Percentiles rank a stretch among this genome's conserved stretches.
Conservation (phyloP, 2,329 filamentous ascomycete species). For the Cryphonectria japonica region DNA sequence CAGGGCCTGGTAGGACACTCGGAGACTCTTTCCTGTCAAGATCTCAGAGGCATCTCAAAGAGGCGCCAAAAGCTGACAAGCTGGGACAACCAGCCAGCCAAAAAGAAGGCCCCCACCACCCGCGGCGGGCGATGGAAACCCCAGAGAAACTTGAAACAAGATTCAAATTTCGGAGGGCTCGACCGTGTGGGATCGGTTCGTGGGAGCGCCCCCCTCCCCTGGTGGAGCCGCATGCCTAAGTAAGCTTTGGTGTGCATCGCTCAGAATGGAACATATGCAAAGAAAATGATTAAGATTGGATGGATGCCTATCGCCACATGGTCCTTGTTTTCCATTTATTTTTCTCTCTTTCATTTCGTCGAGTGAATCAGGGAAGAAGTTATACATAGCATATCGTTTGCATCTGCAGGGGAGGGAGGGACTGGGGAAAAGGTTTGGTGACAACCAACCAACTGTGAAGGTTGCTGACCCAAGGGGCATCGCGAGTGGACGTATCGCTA, state of each 20-base stretch:
- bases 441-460: neutral
- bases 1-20: no score
- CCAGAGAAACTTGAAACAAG: constrained; percentile 5
- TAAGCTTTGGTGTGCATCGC: neutral
- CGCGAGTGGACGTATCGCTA: neutral
- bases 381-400: neutral
- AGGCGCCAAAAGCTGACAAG: neutral
- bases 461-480: neutral
- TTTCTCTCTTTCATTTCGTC: neutral
- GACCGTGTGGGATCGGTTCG: neutral
- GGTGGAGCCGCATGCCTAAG: neutral
- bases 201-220: neutral
- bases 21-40: neutral
- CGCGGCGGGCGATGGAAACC: neutral
- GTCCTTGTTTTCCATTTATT: no score
- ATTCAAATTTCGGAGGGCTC: neutral
- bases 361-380: neutral
- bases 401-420: neutral
- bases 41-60: neutral
- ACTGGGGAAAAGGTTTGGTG: neutral
- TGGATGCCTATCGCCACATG: neutral
- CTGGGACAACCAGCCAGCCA: neutral
- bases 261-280: neutral
- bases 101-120: neutral
- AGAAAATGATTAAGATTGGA: neutral